Evolutionary conservation across 371 early-diverging fungal genomes (phyloP).

Genomic region (Fennellomyces sp.): DNA sequence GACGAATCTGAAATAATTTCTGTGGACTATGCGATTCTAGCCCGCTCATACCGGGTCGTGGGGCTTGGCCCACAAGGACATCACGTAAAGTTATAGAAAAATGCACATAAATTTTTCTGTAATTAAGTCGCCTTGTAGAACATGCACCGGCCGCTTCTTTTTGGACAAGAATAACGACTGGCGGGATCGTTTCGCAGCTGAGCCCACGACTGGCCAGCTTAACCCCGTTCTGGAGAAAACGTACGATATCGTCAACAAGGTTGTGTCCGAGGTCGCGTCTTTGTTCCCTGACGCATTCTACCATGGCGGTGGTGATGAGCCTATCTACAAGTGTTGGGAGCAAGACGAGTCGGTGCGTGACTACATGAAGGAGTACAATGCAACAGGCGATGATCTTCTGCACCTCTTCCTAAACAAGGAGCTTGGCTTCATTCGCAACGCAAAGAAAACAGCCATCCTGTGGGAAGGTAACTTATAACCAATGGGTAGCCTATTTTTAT

Average conservation of each 20-base stretch:
- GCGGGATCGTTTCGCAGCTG: conserved; percentile 58
- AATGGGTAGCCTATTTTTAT: not conserved
- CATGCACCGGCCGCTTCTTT: conserved; percentile 40
- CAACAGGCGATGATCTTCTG: conserved; percentile 37
- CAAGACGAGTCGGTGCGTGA: conserved; percentile 37
- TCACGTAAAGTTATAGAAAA: conserved; percentile 30
- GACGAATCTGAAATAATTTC: not conserved
- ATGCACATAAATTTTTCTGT: not conserved
- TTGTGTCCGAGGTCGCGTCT: conserved; percentile 59
- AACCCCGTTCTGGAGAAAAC: conserved; percentile 64
- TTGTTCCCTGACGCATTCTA: conserved; percentile 66
- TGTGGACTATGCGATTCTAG: conserved; percentile 9
- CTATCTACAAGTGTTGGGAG: conserved; percentile 70
- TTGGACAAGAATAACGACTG: conserved; percentile 49
- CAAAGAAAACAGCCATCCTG: conserved; percentile 50
- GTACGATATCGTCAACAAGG: conserved; percentile 53
- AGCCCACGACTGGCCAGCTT: conserved; percentile 77
- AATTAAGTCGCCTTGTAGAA: conserved; percentile 18
- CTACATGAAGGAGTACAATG: conserved; percentile 42
- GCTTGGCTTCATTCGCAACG: conserved; percentile 25
- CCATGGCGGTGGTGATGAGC: conserved; percentile 78
- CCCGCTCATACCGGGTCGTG: conserved; percentile 77
- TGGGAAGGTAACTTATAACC: conserved; percentile 54
- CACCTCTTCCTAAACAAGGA: conserved; percentile 35
- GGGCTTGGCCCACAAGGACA: conserved; percentile 36